phyloP scores from a whole-genome alignment of 768 basidiomycete genomes.

The Leccinum longicurvipes region DNA sequence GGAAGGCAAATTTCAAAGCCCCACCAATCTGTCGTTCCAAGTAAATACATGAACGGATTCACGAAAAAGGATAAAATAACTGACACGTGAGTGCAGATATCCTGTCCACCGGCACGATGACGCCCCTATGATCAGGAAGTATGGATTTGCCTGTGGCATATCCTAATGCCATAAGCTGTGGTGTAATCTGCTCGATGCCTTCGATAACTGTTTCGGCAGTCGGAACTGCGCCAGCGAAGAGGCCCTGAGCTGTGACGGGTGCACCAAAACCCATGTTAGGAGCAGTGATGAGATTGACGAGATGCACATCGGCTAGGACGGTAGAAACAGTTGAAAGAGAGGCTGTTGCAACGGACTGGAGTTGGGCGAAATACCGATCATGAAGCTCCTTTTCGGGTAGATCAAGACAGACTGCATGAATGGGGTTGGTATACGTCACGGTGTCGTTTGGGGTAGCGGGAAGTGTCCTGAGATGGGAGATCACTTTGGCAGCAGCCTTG shows the following conservation, averaged over 20 bases:
- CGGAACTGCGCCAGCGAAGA: conserved; percentile 73
- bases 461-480: conserved; percentile 63
- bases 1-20: conserved; percentile 79
- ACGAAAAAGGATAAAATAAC: conserved; percentile 20
- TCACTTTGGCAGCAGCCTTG: conserved; percentile 66
- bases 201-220: conserved; percentile 68
- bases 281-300: conserved; percentile 56
- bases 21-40: conserved; percentile 72
- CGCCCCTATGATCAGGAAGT: conserved; percentile 62
- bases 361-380: conserved; percentile 52
- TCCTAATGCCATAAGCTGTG: conserved; percentile 73
- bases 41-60: conserved; percentile 5
- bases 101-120: conserved; percentile 73
- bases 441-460: conserved; percentile 33
- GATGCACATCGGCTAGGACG: conserved; percentile 55
- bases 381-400: conserved; percentile 62
- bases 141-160: conserved; percentile 69
- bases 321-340: conserved; percentile 48
- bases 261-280: conserved; percentile 73
- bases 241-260: conserved; percentile 62
- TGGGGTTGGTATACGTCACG: conserved; percentile 39
- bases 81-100: conserved; percentile 78
- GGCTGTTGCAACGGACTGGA: conserved; percentile 47
- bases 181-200: conserved; percentile 69
- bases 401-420: conserved; percentile 75